These are phyloP conservation scores for Crithidia fasciculata DNA, from an alignment of 208 protist genomes.

Conservation along the genomic window DNA sequence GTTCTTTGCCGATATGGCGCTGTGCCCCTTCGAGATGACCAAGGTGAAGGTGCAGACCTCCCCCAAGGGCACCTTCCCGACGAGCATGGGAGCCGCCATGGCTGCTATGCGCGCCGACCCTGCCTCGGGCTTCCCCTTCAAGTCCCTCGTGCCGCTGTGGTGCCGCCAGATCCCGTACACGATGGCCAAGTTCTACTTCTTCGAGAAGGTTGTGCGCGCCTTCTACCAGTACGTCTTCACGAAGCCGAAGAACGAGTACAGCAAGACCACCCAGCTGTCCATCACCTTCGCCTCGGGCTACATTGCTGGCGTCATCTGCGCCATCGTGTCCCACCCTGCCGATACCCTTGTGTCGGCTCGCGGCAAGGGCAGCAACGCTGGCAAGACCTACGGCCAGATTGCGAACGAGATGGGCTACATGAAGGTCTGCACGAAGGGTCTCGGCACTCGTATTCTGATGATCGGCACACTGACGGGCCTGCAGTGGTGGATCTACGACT, in stretches of 20 bases:
- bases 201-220: conserved; percentile 83
- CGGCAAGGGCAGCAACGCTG: conserved; percentile 86
- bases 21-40: conserved; percentile 95
- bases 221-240: conserved; percentile 93
- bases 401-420: conserved; percentile 86
- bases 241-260: conserved; percentile 68
- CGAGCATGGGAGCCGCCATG: conserved; percentile 68
- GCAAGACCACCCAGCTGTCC: conserved; percentile 85
- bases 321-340: conserved; percentile 96
- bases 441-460: conserved; percentile 96
- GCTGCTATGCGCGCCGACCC: conserved; percentile 75
- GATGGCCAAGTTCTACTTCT: conserved; percentile 95
- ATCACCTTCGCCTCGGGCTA: conserved; percentile 95
- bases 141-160: conserved; percentile 92
- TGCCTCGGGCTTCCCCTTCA: conserved; percentile 87
- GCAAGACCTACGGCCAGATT: conserved; percentile 82
- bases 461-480: conserved; percentile 96
- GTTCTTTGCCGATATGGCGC: conserved; percentile 96
- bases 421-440: conserved; percentile 88
- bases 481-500: conserved; percentile 96
- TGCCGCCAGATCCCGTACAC: conserved; percentile 96
- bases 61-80: conserved; percentile 82
- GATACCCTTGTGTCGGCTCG: conserved; percentile 94
- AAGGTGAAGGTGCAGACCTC: conserved; percentile 95
- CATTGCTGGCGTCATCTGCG: conserved; percentile 95